Evolutionary conservation across 1,284 basidiomycete species (phyloP), one percentile per base, ranked within the genome.

Genomic region (Ustilago curta): DNA sequence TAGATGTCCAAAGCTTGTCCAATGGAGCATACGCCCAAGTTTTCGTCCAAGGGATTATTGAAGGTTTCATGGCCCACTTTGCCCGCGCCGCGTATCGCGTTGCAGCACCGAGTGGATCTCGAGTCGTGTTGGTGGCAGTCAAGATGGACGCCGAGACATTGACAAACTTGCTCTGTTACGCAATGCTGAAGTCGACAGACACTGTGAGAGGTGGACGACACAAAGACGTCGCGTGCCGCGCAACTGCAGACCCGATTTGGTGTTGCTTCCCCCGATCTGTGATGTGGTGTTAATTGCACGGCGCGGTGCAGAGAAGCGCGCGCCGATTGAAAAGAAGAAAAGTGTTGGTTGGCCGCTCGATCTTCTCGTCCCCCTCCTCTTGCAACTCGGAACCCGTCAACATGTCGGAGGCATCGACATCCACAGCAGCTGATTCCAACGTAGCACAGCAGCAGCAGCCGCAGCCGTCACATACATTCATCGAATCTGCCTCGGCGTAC

Each of bases 401-500:
- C 21, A 69, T 57, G 51, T 35, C 68, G 21, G 53, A 55, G 27
- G 50, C 61, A 29, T 60, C 68, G 37, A 57, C 53, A 27, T 60
- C 61, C 18, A 25, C 61, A 29, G 29, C 59, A n/a, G 18, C 44
- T 4, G 40, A 35, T 12, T 40, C 55, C 0, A 37, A 2, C 32
- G 49, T 35, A 0, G 40, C 32, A n/a, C 60, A 59, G 4, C 42
- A 35, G 3, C n/a, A n/a, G n/a, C n/a, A n/a, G n/a, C n/a, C n/a
- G n/a, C n/a, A n/a, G n/a, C n/a, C 67, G 0, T 53, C 60, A 4
- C 43, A 42, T 1, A 70, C 67, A 2, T 64, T 70, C 37, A 70
- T 70, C 57, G 67, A 70, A 8, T 70, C 68, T 6, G 53, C 57
- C 25, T 52, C 68, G 6, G 61, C 68, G 19, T 57, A 64, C 14